Percentiles rank a stretch among this genome's conserved stretches.
Evolutionary conservation across 768 basidiomycete species (phyloP).

Genomic region (Pisolithus orientalis): DNA sequence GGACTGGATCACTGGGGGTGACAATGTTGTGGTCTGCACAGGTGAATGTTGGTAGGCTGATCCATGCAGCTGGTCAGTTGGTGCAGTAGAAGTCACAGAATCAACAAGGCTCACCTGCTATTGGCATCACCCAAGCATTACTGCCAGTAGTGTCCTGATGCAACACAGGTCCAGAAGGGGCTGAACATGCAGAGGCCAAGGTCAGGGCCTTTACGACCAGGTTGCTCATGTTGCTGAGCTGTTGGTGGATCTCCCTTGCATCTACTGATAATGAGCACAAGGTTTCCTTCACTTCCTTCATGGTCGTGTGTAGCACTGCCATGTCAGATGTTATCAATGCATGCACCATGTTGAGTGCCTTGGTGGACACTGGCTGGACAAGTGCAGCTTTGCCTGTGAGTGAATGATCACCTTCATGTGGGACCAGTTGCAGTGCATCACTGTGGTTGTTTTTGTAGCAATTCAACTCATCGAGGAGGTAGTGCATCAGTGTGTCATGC

Average conservation of each 20-base stretch:
- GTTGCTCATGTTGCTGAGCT: background rate
- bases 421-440: constrained; percentile 4
- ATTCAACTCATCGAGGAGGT: constrained; percentile 25
- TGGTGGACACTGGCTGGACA: background rate
- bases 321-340: background rate
- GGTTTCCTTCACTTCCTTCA: background rate
- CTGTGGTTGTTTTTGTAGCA: constrained; percentile 20
- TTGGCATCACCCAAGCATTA: too few species aligned
- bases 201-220: background rate
- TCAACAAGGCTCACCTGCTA: too few species aligned
- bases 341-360: background rate
- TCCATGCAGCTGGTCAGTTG: too few species aligned
- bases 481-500: constrained; percentile 7
- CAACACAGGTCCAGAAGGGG: too few species aligned
- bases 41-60: too few species aligned
- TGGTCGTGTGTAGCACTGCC: background rate
- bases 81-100: too few species aligned
- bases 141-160: too few species aligned
- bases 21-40: too few species aligned
- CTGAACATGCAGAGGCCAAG: too few species aligned
- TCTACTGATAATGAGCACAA: background rate
- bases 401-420: background rate
- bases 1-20: too few species aligned
- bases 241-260: background rate
- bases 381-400: constrained; percentile 1